A percentile compares a stretch with the other conserved stretches of the same genome.
These are phyloP conservation scores for Eruca vesicaria DNA, from an alignment of 441 rosid genomes.

Conservation along the genomic window DNA sequence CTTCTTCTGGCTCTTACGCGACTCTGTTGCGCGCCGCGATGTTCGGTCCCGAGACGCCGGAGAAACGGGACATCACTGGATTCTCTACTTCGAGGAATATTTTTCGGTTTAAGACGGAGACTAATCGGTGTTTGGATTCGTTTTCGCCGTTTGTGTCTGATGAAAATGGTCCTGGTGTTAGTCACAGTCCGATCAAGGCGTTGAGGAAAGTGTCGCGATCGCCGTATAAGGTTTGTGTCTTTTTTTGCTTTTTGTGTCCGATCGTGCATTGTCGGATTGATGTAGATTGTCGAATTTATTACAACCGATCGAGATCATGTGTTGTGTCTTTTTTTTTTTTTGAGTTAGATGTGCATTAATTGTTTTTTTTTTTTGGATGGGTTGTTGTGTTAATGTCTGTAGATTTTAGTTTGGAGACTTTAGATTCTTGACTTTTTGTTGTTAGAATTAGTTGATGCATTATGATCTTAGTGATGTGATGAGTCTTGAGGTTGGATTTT, in stretches of 20 bases:
- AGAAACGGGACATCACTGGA: constrained; percentile 49
- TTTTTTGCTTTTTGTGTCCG: not conserved
- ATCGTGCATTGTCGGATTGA: constrained; percentile 4
- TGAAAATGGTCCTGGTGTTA: constrained; percentile 57
- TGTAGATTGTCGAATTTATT: not conserved
- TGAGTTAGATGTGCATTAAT: not conserved
- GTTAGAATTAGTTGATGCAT: not conserved
- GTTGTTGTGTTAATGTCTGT: constrained; percentile 11
- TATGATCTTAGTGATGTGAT: constrained; percentile 12
- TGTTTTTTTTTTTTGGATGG: not conserved
- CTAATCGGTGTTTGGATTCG: constrained; percentile 61
- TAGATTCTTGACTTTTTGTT: constrained; percentile 5
- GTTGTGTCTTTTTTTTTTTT: not conserved
- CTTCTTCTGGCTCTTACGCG: constrained; percentile 50
- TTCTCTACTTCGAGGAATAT: constrained; percentile 52
- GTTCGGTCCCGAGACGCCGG: constrained; percentile 82
- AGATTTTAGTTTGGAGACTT: not conserved
- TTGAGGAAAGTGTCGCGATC: constrained; percentile 84
- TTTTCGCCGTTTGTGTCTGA: constrained; percentile 64
- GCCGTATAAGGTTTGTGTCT: constrained; percentile 71
- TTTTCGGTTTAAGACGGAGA: constrained; percentile 85
- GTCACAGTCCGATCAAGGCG: constrained; percentile 63
- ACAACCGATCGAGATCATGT: constrained; percentile 6
- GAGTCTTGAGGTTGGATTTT: not conserved
- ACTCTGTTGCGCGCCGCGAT: constrained; percentile 67